Base-by-base conservation (phyloP, 2,329 filamentous ascomycete species). In the Malbranchea cinnamomea region DNA sequence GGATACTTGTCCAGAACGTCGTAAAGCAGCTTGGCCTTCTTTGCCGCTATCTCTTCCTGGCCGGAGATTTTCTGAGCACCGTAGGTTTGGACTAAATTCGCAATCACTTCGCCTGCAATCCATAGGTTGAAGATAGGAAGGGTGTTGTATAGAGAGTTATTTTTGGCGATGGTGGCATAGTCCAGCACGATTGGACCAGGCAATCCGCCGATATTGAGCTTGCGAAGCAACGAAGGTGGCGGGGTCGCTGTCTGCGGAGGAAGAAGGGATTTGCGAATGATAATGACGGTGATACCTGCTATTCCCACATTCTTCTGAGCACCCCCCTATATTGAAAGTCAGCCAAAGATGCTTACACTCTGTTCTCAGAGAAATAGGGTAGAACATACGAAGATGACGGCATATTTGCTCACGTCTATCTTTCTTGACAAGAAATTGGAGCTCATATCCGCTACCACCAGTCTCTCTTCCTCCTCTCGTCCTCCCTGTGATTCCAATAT, bases 81-180 rank as follows among this genome's bases (percentile, higher is more conserved):
- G 52, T 71, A 79, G 0, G 62, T 68, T 11, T 59, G 48, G 9
- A 92, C 64, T 1, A 93, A 67, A 39, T 70, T 74, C 48, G 79
- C 73, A 48, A 95, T 75, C 30, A 95, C 85, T 50, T 81, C 74
- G n/a, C 84, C 84, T 10, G 82, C 81, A 31, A 94, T 71, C 46
- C 78, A 95, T 21, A 94, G 79, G 52, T 87, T 85, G 47, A 95
- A 93, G 47, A 95, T 92, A 46, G 82, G 85, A 7, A 95, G 62
- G 0, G 87, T 95, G 58, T 95, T 95, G 63, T 95, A 95, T 16
- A 95, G 67, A 43, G 79, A 89, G 61, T 92, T 89, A 60, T 91
- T 91, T 65, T 91, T 91, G 23, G 80, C 77, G 41, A 89, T 78
- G 0, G 71, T 83, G 38, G 83, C 76, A 49, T 87, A 95, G 40